These are phyloP conservation scores for Trichoderma koningiopsis DNA, from an alignment of 2,329 filamentous ascomycete species.

Conservation along the genomic window DNA sequence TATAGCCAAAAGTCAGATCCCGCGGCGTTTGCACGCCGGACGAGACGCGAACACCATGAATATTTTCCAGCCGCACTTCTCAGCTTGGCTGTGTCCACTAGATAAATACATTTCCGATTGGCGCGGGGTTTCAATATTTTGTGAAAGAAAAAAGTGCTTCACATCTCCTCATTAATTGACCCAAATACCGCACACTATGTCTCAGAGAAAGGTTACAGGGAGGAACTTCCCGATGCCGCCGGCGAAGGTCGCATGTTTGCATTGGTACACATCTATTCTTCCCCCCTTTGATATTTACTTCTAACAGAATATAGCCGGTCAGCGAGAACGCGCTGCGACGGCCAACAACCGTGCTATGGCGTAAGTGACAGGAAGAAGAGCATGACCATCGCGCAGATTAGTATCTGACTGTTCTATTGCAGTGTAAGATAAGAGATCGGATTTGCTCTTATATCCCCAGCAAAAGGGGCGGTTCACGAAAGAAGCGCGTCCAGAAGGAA, in stretches of 20 bases:
- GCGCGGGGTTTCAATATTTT: not conserved
- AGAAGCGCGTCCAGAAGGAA: not conserved
- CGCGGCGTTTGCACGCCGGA: not conserved
- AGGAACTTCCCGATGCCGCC: not conserved
- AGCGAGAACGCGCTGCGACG: slow-evolving; percentile 9
- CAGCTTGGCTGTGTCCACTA: not conserved
- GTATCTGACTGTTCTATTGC: not conserved
- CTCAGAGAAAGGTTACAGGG: not conserved
- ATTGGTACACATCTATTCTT: not conserved
- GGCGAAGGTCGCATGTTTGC: slow-evolving; percentile 7
- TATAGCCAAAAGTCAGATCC: not conserved
- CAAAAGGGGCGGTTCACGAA: slow-evolving; percentile 1
- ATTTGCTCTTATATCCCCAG: slow-evolving; percentile 1
- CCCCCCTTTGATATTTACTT: not conserved
- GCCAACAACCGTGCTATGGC: not conserved
- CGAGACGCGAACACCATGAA: not conserved
- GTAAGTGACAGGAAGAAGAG: not conserved
- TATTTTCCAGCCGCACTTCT: not conserved
- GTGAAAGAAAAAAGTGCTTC: not conserved
- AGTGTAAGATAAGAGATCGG: slow-evolving; percentile 4
- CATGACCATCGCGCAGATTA: not conserved
- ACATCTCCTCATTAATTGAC: not conserved
- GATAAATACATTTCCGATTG: not conserved
- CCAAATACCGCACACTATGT: not conserved
- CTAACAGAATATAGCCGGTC: not conserved